Evolutionary conservation across 1,139 yeast species (phyloP).

Genomic region (Suhomyces wounanorum): DNA sequence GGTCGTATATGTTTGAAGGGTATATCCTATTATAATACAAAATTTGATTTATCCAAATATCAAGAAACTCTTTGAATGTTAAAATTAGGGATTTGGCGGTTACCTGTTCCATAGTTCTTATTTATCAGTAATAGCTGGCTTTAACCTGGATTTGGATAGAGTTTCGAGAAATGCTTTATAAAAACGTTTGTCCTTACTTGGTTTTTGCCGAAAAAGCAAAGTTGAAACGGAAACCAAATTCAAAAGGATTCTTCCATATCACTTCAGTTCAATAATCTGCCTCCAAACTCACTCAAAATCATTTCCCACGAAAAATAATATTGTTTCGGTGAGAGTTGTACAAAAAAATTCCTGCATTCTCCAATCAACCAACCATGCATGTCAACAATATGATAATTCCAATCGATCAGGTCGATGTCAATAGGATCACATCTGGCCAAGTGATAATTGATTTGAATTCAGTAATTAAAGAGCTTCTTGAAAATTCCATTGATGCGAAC

Average conservation of each 20-base stretch:
- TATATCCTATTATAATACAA: slow-evolving; percentile 48
- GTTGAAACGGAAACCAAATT: too few relatives aligned
- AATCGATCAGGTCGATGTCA: slow-evolving; percentile 47
- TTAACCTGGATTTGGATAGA: too few relatives aligned
- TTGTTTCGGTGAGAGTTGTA: too few relatives aligned
- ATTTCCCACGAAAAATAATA: too few relatives aligned
- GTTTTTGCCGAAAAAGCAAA: too few relatives aligned
- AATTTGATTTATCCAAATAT: slow-evolving; percentile 48
- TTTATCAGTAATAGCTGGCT: too few relatives aligned
- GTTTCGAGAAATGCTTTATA: too few relatives aligned
- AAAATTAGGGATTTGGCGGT: slow-evolving; percentile 33
- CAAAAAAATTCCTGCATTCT: background rate
- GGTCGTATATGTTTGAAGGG: slow-evolving; percentile 42
- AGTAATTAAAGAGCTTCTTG: slow-evolving; percentile 82
- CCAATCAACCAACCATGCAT: background rate
- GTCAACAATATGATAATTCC: slow-evolving; percentile 3
- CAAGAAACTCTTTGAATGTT: slow-evolving; percentile 42
- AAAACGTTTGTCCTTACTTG: too few relatives aligned
- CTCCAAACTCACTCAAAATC: too few relatives aligned
- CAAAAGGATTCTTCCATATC: too few relatives aligned
- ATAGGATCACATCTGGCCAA: slow-evolving; percentile 86
- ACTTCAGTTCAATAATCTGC: too few relatives aligned
- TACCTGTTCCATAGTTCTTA: slow-evolving; percentile 13
- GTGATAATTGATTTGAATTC: slow-evolving; percentile 79
- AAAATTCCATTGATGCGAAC: slow-evolving; percentile 81